Evolutionary conservation across 768 basidiomycete species (phyloP), one percentile per base, ranked within the genome.

Genomic region (Dioszegia hungarica): DNA sequence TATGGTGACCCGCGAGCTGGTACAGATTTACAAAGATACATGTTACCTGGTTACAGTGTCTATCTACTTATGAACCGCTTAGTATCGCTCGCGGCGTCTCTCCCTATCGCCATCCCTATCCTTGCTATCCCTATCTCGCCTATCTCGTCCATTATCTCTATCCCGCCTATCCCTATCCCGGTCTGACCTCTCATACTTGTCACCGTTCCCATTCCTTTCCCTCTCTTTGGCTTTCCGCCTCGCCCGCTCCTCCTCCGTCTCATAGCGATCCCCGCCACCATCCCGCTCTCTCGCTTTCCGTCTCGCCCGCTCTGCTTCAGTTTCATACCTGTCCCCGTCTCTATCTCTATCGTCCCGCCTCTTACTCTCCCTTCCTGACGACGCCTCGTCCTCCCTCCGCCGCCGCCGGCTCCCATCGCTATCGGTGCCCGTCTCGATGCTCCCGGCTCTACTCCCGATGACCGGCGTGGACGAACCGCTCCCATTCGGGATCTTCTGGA

Each of bases 401-500:
- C 54, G 29, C 24, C 56, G 24, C 28, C 45, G n/a, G 36, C 61
- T 60, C 22, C 51, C 54, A n/a, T 61, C 55, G 39, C 56, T 56
- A 12, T 44, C 60, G 20, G 36, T 37, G 31, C 49, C 51, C 11
- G 59, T 38, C 10, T 47, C 39, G 3, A 45, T 40, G 34, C 50
- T 62, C 37, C 55, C 52, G 12, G 48, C 44, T 43, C 46, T n/a
- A 31, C 43, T 27, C 14, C 50, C 39, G 38, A 44, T 48, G 45
- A 22, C 39, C 2, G 55, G 38, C n/a, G 46, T 43, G 1, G 28
- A 51, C 17, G 55, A 50, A 14, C 41, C 33, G 54, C 43, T 62
- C 15, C 57, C 34, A 22, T 45, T 55, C 19, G 41, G 39, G 3
- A 27, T 81, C 77, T 84, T 89, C 41, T 90, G 69, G 28, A 98